Conservation (phyloP, 495 filamentous ascomycete genomes). For the Aspergillus sparsus region DNA sequence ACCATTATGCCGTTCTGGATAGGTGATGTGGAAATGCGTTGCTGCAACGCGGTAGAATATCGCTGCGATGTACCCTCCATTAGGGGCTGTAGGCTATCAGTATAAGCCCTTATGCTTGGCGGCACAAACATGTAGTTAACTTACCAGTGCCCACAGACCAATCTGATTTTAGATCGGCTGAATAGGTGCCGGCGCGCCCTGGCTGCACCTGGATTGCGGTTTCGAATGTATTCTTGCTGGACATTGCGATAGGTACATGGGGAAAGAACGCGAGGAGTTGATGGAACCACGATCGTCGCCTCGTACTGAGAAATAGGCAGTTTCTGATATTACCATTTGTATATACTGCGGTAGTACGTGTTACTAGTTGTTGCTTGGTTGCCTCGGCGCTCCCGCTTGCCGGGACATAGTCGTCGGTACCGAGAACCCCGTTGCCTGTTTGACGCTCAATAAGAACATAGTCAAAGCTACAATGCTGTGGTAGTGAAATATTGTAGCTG, state of each 20-base stretch:
- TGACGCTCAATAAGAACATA: too few species aligned
- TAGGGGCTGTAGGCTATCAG: not conserved
- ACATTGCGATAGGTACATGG: too few species aligned
- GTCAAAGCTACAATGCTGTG: too few species aligned
- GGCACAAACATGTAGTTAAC: not conserved
- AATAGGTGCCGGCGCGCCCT: not conserved
- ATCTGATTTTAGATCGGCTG: slow-evolving; percentile 4
- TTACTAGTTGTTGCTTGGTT: not conserved
- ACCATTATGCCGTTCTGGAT: slow-evolving; percentile 1
- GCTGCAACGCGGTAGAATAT: not conserved
- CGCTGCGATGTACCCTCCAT: slow-evolving; percentile 9
- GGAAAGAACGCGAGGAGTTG: not conserved
- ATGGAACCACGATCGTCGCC: not conserved
- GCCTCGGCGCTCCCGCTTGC: not conserved
- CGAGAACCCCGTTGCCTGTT: not conserved
- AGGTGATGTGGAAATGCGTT: not conserved
- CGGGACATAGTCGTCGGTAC: not conserved
- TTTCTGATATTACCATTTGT: not conserved
- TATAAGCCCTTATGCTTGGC: too few species aligned
- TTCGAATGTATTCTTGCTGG: not conserved
- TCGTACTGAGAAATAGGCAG: too few species aligned
- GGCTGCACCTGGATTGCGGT: not conserved
- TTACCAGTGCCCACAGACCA: slow-evolving; percentile 9
- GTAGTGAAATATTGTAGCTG: not conserved
- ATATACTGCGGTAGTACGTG: not conserved